A percentile compares a stretch with the other conserved stretches of the same genome.
phyloP scores from a whole-genome alignment of 148 eudicot genomes.

The Amaranthus hypochondriacus region DNA sequence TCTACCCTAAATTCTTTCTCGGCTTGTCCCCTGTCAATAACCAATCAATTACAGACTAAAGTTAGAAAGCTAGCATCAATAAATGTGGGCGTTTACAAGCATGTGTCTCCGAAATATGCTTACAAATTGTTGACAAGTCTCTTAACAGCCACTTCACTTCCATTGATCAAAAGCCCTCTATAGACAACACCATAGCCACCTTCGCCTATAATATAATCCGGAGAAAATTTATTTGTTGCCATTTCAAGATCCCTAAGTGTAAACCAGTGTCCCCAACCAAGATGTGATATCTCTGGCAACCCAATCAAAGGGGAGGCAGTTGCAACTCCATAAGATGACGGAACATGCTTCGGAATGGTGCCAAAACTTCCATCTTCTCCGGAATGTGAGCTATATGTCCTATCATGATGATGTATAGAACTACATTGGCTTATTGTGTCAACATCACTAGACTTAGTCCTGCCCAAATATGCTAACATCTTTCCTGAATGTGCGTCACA shows the following conservation, averaged over 20 bases:
- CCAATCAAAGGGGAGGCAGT: slow-evolving; percentile 80
- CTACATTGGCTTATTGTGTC: slow-evolving; percentile 84
- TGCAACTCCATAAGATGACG: slow-evolving; percentile 41
- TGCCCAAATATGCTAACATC: slow-evolving; percentile 66
- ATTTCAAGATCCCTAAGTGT: slow-evolving; percentile 82
- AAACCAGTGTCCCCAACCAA: slow-evolving; percentile 98
- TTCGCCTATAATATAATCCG: slow-evolving; percentile 66
- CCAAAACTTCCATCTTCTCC: slow-evolving; percentile 78
- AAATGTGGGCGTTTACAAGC: slow-evolving; percentile 4
- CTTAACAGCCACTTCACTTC: slow-evolving; percentile 84
- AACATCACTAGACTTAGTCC: slow-evolving; percentile 67
- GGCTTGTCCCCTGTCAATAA: slow-evolving; percentile 66
- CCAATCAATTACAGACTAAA: slow-evolving; percentile 14
- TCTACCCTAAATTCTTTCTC: slow-evolving; percentile 92
- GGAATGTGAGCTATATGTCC: slow-evolving; percentile 69
- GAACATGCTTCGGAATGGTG: slow-evolving; percentile 47
- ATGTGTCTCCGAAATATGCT: slow-evolving; percentile 23
- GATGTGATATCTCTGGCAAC: slow-evolving; percentile 81
- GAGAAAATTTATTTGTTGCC: slow-evolving; percentile 66
- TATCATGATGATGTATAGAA: slow-evolving; percentile 64
- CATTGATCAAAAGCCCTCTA: slow-evolving; percentile 63
- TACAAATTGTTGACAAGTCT: slow-evolving; percentile 86
- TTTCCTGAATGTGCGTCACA: slow-evolving; percentile 64
- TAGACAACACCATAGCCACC: slow-evolving; percentile 96
- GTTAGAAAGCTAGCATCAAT: slow-evolving; percentile 3